phyloP scores from a whole-genome alignment of 2,329 filamentous ascomycete genomes.

The Monilinia laxa region DNA sequence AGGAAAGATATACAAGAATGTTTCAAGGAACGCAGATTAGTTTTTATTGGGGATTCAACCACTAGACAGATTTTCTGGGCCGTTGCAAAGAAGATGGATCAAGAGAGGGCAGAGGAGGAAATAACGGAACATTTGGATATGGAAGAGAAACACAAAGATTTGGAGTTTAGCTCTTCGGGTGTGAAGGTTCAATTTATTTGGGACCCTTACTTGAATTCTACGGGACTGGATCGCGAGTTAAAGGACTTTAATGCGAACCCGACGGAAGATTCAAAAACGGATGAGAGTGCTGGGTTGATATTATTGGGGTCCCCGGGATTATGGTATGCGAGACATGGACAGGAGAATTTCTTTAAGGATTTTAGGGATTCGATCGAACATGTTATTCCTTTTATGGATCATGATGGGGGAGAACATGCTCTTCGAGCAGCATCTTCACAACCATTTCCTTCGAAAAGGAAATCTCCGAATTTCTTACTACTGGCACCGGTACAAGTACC shows the following conservation, averaged over 20 bases:
- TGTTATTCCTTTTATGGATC: constrained; percentile 45
- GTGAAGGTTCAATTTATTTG: constrained; percentile 57
- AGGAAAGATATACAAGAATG: constrained; percentile 53
- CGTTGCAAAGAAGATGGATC: constrained; percentile 50
- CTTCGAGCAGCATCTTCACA: constrained; percentile 27
- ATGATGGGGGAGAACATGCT: constrained; percentile 34
- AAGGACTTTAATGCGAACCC: constrained; percentile 40
- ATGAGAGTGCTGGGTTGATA: constrained; percentile 47
- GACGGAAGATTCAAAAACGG: constrained; percentile 22
- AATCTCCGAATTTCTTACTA: constrained; percentile 36
- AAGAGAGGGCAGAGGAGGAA: constrained; percentile 42
- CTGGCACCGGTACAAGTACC: constrained; percentile 41
- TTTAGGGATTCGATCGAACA: constrained; percentile 50
- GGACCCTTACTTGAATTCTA: constrained; percentile 62
- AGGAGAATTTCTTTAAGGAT: constrained; percentile 45
- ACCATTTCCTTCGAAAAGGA: constrained; percentile 29
- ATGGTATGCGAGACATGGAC: constrained; percentile 54
- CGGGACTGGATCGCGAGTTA: constrained; percentile 46
- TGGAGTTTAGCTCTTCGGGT: constrained; percentile 47
- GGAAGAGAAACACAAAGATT: constrained; percentile 47
- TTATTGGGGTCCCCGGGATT: constrained; percentile 55
- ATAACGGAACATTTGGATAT: constrained; percentile 41
- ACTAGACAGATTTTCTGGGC: constrained; percentile 62
- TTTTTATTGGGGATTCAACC: constrained; percentile 61
- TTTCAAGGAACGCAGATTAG: constrained; percentile 50